Conservation (phyloP, 352 stramenopile genomes). For the Phytophthora idaei region DNA sequence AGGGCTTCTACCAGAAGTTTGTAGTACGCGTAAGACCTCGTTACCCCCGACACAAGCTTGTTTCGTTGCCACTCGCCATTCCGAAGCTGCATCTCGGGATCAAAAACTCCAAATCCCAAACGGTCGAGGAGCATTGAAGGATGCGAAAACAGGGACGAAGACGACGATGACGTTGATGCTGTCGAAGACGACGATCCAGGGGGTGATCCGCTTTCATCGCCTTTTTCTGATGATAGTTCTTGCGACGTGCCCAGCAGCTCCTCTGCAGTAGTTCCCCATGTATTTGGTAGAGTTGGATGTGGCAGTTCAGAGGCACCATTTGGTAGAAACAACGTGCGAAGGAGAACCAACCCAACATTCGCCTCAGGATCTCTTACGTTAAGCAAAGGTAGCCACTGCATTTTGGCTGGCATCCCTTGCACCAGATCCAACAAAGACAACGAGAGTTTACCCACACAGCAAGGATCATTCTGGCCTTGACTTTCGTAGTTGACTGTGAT, state of each 20-base stretch:
- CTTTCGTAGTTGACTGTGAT: slow-evolving; percentile 57
- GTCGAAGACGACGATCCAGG: slow-evolving; percentile 22
- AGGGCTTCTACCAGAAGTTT: slow-evolving; percentile 47
- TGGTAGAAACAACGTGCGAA: slow-evolving; percentile 67
- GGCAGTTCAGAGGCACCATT: slow-evolving; percentile 55
- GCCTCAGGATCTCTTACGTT: background rate
- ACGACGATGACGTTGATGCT: slow-evolving; percentile 28
- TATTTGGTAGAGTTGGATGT: slow-evolving; percentile 40
- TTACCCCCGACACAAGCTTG: slow-evolving; percentile 5
- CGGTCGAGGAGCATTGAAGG: slow-evolving; percentile 38
- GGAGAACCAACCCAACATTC: slow-evolving; percentile 33
- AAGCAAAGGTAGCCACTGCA: slow-evolving; percentile 58
- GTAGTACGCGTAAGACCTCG: slow-evolving; percentile 55
- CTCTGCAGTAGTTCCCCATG: slow-evolving; percentile 45
- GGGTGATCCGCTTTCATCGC: slow-evolving; percentile 9
- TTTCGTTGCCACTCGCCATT: slow-evolving; percentile 27
- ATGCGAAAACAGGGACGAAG: slow-evolving; percentile 17
- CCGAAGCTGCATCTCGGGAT: slow-evolving; percentile 35
- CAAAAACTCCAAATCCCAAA: slow-evolving; percentile 60
- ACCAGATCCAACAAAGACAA: slow-evolving; percentile 59
- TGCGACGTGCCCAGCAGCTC: slow-evolving; percentile 39
- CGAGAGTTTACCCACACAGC: slow-evolving; percentile 34
- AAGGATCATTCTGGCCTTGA: slow-evolving; percentile 27
- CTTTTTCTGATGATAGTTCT: background rate
- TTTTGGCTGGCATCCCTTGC: slow-evolving; percentile 62